phyloP scores from a whole-genome alignment of 805 yeast genomes.

The Schwanniomyces polymorphus region DNA sequence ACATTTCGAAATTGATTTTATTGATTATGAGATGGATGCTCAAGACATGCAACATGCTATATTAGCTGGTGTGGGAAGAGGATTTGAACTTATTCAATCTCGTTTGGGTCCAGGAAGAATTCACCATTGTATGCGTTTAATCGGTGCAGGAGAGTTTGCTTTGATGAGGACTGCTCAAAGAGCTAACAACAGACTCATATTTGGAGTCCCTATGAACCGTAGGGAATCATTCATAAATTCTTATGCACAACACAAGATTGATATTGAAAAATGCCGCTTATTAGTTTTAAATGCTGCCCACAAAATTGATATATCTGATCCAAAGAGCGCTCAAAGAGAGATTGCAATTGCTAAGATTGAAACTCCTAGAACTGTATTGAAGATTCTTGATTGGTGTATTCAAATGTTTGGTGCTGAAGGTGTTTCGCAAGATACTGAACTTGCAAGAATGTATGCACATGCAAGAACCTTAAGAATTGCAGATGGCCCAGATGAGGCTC shows the following conservation, averaged over 20 bases:
- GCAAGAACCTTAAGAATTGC: conserved; percentile 61
- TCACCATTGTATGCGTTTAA: conserved; percentile 66
- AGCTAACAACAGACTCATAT: conserved; percentile 52
- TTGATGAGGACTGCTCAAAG: conserved; percentile 47
- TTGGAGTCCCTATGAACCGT: conserved; percentile 49
- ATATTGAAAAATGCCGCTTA: conserved; percentile 53
- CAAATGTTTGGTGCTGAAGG: conserved; percentile 69
- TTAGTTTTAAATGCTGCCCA: conserved; percentile 62
- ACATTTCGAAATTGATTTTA: conserved; percentile 60
- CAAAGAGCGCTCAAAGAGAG: conserved; percentile 55
- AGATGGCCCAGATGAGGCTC: conserved; percentile 73
- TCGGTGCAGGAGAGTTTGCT: conserved; percentile 62
- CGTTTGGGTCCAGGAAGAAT: conserved; percentile 70
- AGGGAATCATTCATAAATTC: conserved; percentile 51
- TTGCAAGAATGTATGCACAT: conserved; percentile 53
- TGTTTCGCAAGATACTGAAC: conserved; percentile 58
- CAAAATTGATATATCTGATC: conserved; percentile 52
- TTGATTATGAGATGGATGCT: conserved; percentile 46
- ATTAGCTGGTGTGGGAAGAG: conserved; percentile 50
- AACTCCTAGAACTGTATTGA: conserved; percentile 55
- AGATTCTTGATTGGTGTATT: conserved; percentile 59
- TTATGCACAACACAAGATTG: conserved; percentile 54
- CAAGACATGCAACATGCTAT: conserved; percentile 43
- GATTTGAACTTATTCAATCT: conserved; percentile 63
- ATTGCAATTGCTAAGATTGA: conserved; percentile 65